Conservation (phyloP, 352 stramenopile species). For the Thalassiosira livingstoniorum region DNA sequence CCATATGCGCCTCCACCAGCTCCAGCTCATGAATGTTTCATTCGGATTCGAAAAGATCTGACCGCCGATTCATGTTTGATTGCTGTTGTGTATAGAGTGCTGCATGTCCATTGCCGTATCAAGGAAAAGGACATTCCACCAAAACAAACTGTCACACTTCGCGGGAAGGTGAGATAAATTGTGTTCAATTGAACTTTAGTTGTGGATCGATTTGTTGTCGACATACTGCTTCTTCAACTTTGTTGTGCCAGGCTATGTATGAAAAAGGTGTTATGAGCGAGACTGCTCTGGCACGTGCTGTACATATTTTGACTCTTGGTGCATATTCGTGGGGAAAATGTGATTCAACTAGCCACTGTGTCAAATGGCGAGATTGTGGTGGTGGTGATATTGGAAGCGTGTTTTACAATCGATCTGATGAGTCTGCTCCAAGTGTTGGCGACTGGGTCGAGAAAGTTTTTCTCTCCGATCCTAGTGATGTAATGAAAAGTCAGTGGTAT, state of each 20-base stretch:
- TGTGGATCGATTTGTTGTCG: too few relatives aligned
- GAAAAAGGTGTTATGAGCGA: constrained; percentile 75
- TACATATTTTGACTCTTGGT: constrained; percentile 83
- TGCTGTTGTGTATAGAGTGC: constrained; percentile 71
- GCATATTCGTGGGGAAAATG: constrained; percentile 75
- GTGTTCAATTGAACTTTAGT: too few relatives aligned
- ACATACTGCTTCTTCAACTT: not conserved
- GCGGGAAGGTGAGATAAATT: constrained; percentile 30
- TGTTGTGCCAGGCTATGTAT: constrained; percentile 58
- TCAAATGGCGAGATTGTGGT: constrained; percentile 63
- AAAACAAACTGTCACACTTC: constrained; percentile 3
- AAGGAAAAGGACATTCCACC: not conserved
- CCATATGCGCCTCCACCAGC: constrained; percentile 68
- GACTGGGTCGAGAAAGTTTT: constrained; percentile 76
- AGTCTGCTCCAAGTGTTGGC: constrained; percentile 50
- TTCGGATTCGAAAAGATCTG: constrained; percentile 72
- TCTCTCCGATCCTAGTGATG: constrained; percentile 56
- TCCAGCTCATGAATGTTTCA: constrained; percentile 72
- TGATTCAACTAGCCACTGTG: constrained; percentile 7
- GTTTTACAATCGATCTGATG: constrained; percentile 57
- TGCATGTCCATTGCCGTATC: constrained; percentile 77
- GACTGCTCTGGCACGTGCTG: constrained; percentile 72
- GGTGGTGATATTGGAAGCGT: constrained; percentile 75
- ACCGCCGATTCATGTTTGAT: constrained; percentile 73
- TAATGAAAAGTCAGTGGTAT: constrained; percentile 76